Evolutionary conservation across 805 yeast species (phyloP), one percentile per base, ranked within the genome.

Genomic region (Cyberlindnera maritima): DNA sequence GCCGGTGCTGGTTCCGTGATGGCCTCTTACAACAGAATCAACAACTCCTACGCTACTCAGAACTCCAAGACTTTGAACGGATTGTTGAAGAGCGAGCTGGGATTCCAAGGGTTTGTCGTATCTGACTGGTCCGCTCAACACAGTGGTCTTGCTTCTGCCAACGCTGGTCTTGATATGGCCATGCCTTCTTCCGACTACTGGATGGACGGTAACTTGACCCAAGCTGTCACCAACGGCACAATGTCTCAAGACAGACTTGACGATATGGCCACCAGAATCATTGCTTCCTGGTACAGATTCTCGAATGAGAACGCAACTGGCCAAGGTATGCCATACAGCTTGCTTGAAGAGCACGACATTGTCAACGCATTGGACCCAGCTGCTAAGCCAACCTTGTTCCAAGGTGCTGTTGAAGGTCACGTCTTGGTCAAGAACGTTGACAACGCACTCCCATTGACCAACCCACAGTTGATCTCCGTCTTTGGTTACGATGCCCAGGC

Each of bases 351-450:
- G 34, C 47, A 44, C 32, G 43, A 34, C 12, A n/a, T 34, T n/a
- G 32, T 44, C 26, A 20, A 44, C 28, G 47, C 47, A 2, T 13
- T 13, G 12, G 47, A 44, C 40, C 47, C 47, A 28, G 47, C 43
- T 20, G 18, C 47, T 10, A 34, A 39, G 26, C 40, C 35, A 23
- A 26, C 29, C 19, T 11, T 44, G n/a, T 39, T 44, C 47, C 47
- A 44, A 18, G 47, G 47, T 28, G 47, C 47, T 14, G 47, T 44
- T 20, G 47, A 44, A 21, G 47, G 47, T 13, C 47, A 44, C 13
- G 47, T 44, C 12, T 18, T 44, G 29, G 40, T 44, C 15, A 44
- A 44, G 47, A 44, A 44, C 40, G 32, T 19, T 13, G 26, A 44
- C 36, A 39, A 39, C 28, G 43, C 47, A 11, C 34, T 44, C 11